Conservation (phyloP, 2,329 filamentous ascomycete genomes). For the Purpureocillium lavendulum region DNA sequence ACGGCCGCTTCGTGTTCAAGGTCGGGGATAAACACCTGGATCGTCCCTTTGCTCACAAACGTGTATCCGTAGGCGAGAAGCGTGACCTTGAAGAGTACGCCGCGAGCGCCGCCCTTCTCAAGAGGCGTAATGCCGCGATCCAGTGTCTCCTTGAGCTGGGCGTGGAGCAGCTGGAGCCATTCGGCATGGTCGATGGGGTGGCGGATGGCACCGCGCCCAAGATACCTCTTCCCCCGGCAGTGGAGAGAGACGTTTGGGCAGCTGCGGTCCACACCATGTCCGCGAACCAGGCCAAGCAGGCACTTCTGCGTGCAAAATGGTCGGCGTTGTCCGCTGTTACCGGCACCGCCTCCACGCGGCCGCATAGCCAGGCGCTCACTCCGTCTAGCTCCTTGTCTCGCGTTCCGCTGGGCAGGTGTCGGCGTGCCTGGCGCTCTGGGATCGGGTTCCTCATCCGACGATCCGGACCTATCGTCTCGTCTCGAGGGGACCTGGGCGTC, state of each 20-base stretch:
- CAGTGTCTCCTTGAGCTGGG: conserved; percentile 19
- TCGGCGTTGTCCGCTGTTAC: no score
- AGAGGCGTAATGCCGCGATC: conserved; percentile 21
- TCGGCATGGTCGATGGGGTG: conserved; percentile 19
- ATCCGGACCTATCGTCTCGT: no score
- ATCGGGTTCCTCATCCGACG: no score
- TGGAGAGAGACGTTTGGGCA: no score
- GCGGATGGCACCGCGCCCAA: conserved; percentile 20
- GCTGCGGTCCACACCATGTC: conserved; percentile 18
- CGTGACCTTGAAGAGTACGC: conserved; percentile 31
- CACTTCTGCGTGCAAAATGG: conserved; percentile 30
- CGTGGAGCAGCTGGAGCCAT: conserved; percentile 19
- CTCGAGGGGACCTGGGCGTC: no score
- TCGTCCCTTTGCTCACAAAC: conserved; percentile 32
- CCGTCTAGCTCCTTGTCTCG: no score
- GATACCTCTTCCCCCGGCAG: no score
- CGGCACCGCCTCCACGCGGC: no score
- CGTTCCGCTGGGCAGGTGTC: no score
- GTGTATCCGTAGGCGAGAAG: conserved; percentile 32
- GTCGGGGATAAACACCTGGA: conserved; percentile 19
- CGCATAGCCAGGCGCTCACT: no score
- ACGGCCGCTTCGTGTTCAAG: conserved; percentile 26
- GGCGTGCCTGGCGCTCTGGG: no score
- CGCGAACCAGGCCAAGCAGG: conserved; percentile 23
- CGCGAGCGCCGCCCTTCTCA: conserved; percentile 20